Base-by-base conservation (phyloP, 2,329 filamentous ascomycete species). In the Didymosphaeria variabile region DNA sequence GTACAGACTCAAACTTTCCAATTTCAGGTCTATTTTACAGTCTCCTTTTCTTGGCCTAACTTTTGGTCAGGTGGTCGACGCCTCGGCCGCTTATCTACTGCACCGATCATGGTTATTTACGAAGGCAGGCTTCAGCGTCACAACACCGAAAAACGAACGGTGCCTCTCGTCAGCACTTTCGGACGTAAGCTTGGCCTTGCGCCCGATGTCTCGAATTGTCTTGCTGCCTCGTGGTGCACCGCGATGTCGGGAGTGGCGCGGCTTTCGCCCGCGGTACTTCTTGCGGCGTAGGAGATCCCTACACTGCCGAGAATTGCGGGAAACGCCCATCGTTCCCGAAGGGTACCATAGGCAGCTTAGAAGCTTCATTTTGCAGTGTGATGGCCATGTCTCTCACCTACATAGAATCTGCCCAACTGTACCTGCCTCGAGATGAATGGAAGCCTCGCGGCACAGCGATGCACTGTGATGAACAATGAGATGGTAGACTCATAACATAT, bases 311-410 rank as follows among this genome's bases (percentile, higher is more conserved):
- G 29, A 44, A 26, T 44, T 23, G 38, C 34, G 34, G 52, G 52
- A 44, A 23, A 26, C 38, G 26, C 29, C 38, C 38, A 32, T 12
- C 29, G 15, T 19, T 55, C 17, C 38, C 38, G 52, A 31, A 13
- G 10, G 17, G 15, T 49, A 19, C 21, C 15, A 23, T 21, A 23
- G 42, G n/a, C n/a, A 40, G 17, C 38, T 40, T 40, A 49, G n/a
- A n/a, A 7, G 8, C 42, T 56, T 56, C 23, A 34, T 15, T 23
- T 29, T 36, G n/a, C n/a, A 47, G 17, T 46, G 32, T 49, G 54
- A 56, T 47, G 32, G n/a, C 45, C 31, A 32, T 56, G 31, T 49
- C 44, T 56, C 42, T 47, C n/a, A 38, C 42, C 45, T 47, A n/a
- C 31, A 23, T 17, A 12, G n/a, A 56, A 38, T 56, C 42, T 49